phyloP scores from a whole-genome alignment of 495 filamentous ascomycete species.

The Trichoderma orchidacearum region DNA sequence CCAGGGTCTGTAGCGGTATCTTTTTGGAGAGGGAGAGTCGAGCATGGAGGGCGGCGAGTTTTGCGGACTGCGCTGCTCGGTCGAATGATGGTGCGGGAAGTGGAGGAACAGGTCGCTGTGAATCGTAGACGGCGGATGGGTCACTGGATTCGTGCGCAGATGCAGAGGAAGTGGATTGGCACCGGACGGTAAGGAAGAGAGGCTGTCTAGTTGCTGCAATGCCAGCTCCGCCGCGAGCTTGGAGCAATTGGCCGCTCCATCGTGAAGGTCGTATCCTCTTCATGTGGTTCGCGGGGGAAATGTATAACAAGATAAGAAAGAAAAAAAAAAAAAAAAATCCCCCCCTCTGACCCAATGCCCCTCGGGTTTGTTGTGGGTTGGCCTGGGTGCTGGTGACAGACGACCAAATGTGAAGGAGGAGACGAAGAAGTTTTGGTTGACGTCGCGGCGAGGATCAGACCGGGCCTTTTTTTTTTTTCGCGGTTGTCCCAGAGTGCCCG shows the following conservation, averaged over 20 bases:
- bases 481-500: neutral
- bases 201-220: slow-evolving; percentile 5
- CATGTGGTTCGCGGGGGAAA: slow-evolving; percentile 10
- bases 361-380: neutral
- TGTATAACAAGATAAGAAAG: neutral
- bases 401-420: neutral
- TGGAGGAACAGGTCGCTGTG: neutral
- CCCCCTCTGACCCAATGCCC: neutral
- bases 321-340: slow-evolving; percentile 3
- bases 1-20: slow-evolving; percentile 75
- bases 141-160: neutral
- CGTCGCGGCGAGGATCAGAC: neutral
- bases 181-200: slow-evolving; percentile 5
- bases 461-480: no score
- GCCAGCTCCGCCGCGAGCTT: slow-evolving; percentile 9
- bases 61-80: slow-evolving; percentile 61
- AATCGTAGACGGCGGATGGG: slow-evolving; percentile 5
- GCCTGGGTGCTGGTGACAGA: neutral
- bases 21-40: slow-evolving; percentile 71
- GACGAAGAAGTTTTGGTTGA: neutral
- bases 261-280: slow-evolving; percentile 26
- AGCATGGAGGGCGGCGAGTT: slow-evolving; percentile 86
- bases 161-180: slow-evolving; percentile 10
- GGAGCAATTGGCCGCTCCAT: slow-evolving; percentile 22
- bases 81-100: slow-evolving; percentile 54